phyloP scores from a whole-genome alignment of 2,329 filamentous ascomycete genomes.

The Xylaria hypoxylon region DNA sequence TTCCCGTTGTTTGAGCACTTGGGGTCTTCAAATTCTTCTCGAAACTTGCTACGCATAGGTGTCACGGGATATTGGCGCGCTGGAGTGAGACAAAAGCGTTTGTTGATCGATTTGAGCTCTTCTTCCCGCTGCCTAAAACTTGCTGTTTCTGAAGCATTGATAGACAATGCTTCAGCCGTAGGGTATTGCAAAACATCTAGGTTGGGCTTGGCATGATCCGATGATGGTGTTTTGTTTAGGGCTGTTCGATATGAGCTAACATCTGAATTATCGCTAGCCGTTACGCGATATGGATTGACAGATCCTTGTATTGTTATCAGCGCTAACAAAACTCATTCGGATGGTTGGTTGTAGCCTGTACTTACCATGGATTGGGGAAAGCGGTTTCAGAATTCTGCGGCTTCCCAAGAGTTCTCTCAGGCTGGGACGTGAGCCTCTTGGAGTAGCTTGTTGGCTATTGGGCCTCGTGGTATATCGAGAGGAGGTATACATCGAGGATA shows the following conservation, averaged over 20 bases:
- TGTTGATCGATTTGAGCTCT: slow-evolving; percentile 55
- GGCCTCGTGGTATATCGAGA: slow-evolving; percentile 46
- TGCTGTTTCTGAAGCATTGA: slow-evolving; percentile 52
- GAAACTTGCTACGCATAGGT: slow-evolving; percentile 56
- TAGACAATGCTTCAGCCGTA: slow-evolving; percentile 40
- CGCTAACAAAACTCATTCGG: slow-evolving; percentile 5
- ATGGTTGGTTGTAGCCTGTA: slow-evolving; percentile 1
- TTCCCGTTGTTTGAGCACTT: slow-evolving; percentile 36
- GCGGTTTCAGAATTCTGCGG: slow-evolving; percentile 31
- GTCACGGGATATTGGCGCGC: slow-evolving; percentile 47
- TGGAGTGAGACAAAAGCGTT: slow-evolving; percentile 55
- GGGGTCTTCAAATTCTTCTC: slow-evolving; percentile 54
- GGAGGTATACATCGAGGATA: slow-evolving; percentile 44
- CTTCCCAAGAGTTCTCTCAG: slow-evolving; percentile 37
- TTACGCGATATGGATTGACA: slow-evolving; percentile 35
- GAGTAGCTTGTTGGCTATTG: slow-evolving; percentile 42
- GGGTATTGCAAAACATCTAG: slow-evolving; percentile 28
- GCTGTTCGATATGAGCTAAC: slow-evolving; percentile 49
- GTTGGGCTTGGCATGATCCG: slow-evolving; percentile 28
- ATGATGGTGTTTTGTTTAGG: slow-evolving; percentile 39
- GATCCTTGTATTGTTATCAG: slow-evolving; percentile 35
- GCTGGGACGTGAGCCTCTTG: slow-evolving; percentile 40
- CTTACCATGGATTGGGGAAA: slow-evolving; percentile 41
- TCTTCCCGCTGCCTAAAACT: slow-evolving; percentile 55
- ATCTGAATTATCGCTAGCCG: slow-evolving; percentile 44